A percentile compares a stretch with the other conserved stretches of the same genome.
Conservation (phyloP, 305 asterid genomes). For the Fraxinus latifolia region DNA sequence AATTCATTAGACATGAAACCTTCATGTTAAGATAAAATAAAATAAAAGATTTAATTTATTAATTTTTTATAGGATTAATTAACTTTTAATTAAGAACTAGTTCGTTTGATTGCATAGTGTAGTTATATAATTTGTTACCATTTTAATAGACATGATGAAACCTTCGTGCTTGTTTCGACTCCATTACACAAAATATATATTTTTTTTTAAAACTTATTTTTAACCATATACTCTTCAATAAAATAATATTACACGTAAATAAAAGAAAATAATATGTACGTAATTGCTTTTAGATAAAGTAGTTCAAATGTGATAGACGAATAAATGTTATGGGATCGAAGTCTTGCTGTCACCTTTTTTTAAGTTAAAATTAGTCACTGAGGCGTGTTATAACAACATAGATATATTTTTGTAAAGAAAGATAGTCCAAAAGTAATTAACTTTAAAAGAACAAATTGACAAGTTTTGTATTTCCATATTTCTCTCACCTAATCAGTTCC, state of each 20-base stretch:
- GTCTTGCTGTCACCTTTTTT: neutral
- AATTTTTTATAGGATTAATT: neutral
- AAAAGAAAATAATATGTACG: too few relatives aligned
- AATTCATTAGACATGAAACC: constrained; percentile 6
- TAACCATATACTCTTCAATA: too few relatives aligned
- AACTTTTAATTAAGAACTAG: neutral
- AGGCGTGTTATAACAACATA: constrained; percentile 2
- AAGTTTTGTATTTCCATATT: constrained; percentile 21
- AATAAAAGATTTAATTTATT: neutral
- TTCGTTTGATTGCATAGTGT: neutral
- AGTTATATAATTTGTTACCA: neutral
- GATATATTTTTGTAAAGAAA: neutral
- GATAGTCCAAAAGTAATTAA: neutral
- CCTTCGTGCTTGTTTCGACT: too few relatives aligned
- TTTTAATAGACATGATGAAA: too few relatives aligned
- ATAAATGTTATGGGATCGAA: neutral
- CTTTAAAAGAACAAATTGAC: constrained; percentile 32
- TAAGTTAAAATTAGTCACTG: neutral
- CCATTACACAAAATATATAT: too few relatives aligned
- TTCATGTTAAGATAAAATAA: constrained; percentile 11
- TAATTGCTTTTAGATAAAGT: too few relatives aligned
- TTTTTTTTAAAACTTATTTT: too few relatives aligned
- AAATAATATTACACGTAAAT: too few relatives aligned
- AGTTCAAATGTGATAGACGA: neutral
- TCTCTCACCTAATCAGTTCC: constrained; percentile 24